A percentile compares a stretch with the other conserved stretches of the same genome.
Evolutionary conservation across 495 filamentous ascomycete species (phyloP).

Genomic region (Xanthoparmelia taractica): DNA sequence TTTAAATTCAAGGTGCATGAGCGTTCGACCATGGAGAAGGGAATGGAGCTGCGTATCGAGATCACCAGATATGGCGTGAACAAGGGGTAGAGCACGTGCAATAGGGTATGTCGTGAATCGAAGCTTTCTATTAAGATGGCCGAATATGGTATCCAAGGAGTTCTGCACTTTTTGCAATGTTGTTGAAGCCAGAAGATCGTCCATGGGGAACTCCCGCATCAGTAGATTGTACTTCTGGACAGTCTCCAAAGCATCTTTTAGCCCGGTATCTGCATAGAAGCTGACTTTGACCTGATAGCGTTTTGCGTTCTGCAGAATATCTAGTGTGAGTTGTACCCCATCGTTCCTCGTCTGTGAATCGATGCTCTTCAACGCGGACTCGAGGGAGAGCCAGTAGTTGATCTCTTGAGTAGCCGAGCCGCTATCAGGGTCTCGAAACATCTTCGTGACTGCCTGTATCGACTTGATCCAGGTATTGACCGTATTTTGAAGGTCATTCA

Average conservation of each 20-base stretch:
- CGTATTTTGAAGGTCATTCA: conserved; percentile 86
- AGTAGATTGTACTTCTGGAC: conserved; percentile 98
- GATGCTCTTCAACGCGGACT: conserved; percentile 80
- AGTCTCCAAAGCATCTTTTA: conserved; percentile 88
- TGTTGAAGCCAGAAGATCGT: conserved; percentile 87
- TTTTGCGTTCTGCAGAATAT: conserved; percentile 90
- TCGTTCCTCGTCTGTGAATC: conserved; percentile 80
- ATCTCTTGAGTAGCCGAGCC: conserved; percentile 93
- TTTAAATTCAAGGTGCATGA: conserved; percentile 85
- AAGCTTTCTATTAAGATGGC: conserved; percentile 92
- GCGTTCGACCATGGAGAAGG: conserved; percentile 71
- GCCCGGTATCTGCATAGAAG: conserved; percentile 86
- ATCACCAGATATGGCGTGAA: conserved; percentile 95
- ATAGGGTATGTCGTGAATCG: conserved; percentile 93
- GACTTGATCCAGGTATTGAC: conserved; percentile 98
- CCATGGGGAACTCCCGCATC: conserved; percentile 94
- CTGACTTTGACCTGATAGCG: conserved; percentile 94
- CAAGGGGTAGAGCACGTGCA: conserved; percentile 81
- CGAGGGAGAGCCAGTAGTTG: conserved; percentile 97
- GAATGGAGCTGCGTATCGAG: conserved; percentile 78
- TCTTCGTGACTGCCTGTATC: conserved; percentile 93
- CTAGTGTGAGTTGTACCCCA: conserved; percentile 84
- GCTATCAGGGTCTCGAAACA: conserved; percentile 78
- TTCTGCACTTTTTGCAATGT: conserved; percentile 86
- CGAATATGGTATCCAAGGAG: conserved; percentile 77